Evolutionary conservation across 345 rosid genomes (phyloP).

Genomic region (Conringia planisiliqua): DNA sequence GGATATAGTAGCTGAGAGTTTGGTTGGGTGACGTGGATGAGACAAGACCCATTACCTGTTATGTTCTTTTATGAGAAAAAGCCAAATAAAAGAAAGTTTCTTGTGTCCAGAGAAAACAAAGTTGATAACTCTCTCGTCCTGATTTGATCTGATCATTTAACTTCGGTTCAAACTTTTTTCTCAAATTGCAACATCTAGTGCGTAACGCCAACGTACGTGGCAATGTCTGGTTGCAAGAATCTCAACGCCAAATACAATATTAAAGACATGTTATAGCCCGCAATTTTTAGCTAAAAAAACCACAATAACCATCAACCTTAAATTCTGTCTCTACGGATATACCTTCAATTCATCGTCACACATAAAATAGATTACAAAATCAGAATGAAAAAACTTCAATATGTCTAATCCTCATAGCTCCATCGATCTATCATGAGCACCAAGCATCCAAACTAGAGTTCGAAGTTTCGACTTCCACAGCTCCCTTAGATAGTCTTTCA

Average conservation of each 20-base stretch:
- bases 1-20: constrained; percentile 18
- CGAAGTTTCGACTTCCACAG: no score
- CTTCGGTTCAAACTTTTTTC: neutral
- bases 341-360: no score
- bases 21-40: constrained; percentile 5
- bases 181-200: neutral
- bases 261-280: neutral
- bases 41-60: neutral
- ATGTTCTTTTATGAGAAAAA: neutral
- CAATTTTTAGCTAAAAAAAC: no score
- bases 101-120: neutral
- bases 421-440: no score
- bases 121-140: neutral
- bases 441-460: no score
- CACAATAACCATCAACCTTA: no score
- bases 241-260: neutral
- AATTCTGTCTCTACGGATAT: no score
- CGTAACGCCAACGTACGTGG: neutral
- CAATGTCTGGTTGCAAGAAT: neutral
- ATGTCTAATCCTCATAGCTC: no score
- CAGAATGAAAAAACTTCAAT: no score
- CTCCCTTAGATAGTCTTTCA: no score
- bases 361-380: no score
- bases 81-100: neutral
- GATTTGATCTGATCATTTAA: neutral